These are phyloP conservation scores for Malassezia nana DNA, from an alignment of 1,284 basidiomycete species.

Conservation along the genomic window DNA sequence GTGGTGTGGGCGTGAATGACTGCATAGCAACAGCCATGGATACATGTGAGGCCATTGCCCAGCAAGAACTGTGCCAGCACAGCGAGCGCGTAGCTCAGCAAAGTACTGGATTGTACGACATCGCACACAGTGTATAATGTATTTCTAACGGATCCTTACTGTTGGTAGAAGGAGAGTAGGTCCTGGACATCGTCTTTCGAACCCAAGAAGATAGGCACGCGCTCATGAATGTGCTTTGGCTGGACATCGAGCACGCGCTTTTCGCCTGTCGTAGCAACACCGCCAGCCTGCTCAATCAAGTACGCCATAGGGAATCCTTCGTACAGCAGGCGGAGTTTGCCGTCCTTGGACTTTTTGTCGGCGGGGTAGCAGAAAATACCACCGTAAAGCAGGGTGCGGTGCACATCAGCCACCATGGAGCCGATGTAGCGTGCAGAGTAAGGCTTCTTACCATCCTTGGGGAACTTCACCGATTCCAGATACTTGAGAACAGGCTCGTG, in stretches of 20 bases:
- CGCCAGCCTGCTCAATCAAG: constrained; percentile 91
- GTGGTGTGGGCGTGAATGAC: constrained; percentile 80
- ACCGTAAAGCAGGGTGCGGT: constrained; percentile 90
- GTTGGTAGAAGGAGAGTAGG: constrained; percentile 25
- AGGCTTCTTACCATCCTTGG: constrained; percentile 45
- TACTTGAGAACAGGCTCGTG: constrained; percentile 61
- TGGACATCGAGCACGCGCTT: constrained; percentile 83
- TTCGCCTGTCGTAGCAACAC: constrained; percentile 85
- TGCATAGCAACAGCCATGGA: constrained; percentile 54
- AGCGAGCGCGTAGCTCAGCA: not conserved
- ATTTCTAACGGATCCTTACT: constrained; percentile 1
- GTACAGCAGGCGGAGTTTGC: constrained; percentile 88
- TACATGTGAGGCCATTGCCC: constrained; percentile 9
- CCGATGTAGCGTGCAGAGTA: constrained; percentile 70
- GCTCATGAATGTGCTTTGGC: constrained; percentile 80
- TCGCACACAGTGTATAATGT: constrained; percentile 1
- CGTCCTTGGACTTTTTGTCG: constrained; percentile 93
- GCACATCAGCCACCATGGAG: constrained; percentile 97
- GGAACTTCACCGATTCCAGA: constrained; percentile 84
- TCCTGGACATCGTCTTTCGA: constrained; percentile 89
- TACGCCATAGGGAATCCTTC: constrained; percentile 99
- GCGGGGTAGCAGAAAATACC: constrained; percentile 98
- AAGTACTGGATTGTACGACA: not conserved
- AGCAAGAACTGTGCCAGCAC: not conserved
- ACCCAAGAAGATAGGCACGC: constrained; percentile 87